Percentiles rank a stretch among this genome's conserved stretches.
Evolutionary conservation across 2,329 filamentous ascomycete species (phyloP).

Genomic region (Thelonectria blattea): DNA sequence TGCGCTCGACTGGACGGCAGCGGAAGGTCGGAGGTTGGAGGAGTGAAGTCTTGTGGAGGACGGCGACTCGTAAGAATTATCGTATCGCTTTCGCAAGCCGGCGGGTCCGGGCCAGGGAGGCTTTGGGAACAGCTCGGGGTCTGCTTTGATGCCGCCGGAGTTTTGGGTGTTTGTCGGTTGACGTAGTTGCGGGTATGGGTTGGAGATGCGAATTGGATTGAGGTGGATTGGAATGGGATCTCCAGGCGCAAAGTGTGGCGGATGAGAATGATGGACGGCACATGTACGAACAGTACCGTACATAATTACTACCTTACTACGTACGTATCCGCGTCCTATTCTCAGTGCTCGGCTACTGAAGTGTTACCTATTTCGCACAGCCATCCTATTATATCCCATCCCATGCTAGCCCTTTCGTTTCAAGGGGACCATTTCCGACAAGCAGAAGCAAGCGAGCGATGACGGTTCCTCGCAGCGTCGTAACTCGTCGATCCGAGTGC

Average conservation of each 20-base stretch:
- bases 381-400: neutral
- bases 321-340: too few species aligned
- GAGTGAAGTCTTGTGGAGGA: slow-evolving; percentile 12
- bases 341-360: too few species aligned
- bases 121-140: neutral
- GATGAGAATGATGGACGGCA: neutral
- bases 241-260: neutral
- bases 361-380: too few species aligned
- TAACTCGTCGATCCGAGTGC: slow-evolving; percentile 30
- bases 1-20: slow-evolving; percentile 19
- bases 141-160: slow-evolving; percentile 1
- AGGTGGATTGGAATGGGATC: neutral
- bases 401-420: slow-evolving; percentile 8
- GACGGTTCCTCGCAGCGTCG: slow-evolving; percentile 18
- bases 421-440: slow-evolving; percentile 12
- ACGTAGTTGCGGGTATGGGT: slow-evolving; percentile 23
- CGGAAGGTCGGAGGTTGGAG: slow-evolving; percentile 10
- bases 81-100: slow-evolving; percentile 21
- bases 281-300: neutral
- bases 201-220: neutral
- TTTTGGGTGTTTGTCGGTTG: slow-evolving; percentile 17
- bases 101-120: slow-evolving; percentile 18
- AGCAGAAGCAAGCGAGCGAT: neutral
- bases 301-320: too few species aligned
- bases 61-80: slow-evolving; percentile 18